Base-by-base conservation (phyloP, 2,329 filamentous ascomycete species). In the Conoideocrella luteorostrata region DNA sequence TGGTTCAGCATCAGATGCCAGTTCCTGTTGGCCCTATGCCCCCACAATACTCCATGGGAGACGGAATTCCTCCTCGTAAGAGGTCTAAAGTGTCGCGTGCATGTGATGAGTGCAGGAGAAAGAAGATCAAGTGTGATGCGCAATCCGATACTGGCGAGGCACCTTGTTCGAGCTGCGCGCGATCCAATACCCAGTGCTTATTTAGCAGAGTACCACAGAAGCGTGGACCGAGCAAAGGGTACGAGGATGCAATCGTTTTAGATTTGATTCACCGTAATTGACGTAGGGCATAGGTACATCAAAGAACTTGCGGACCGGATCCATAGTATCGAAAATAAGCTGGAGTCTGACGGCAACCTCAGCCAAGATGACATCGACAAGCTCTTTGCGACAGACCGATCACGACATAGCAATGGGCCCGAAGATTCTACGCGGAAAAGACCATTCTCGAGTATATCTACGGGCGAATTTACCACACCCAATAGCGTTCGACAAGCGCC, bases 141-240 rank as follows among this genome's bases (percentile, higher is more conserved):
- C 77, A 80, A 47, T 82, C 83, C 7, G 87, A 94, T 59, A 75
- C 76, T 5, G 82, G 80, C 13, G 78, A 85, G 15, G 78, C 82
- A 46, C 82, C 84, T 5, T 95, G 89, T 57, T 86, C 85, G 3
- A 91, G 88, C 56, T 95, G 89, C 61, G 80, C 82, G 43, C 79
- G 88, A 42, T 82, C 86, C 7, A 77, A 78, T n/a, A 77, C 82
- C n/a, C 70, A 72, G 18, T 95, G 89, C 64, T 75, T 89, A 17
- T 95, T 95, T 59, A 94, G 86, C 62, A 78, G 89, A 40, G 83
- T 93, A 43, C 88, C 88, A 1, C 87, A 93, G 73, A 95, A 93
- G 64, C 77, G 87, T 48, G 88, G 89, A 2, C 88, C 89, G 3
- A 93, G 85, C 59, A 95, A 95, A 75, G 89, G 89, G 75, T 87